These are phyloP conservation scores for Oryza glaberrima DNA, from an alignment of 176 grass and related monocot species.

Conservation along the genomic window DNA sequence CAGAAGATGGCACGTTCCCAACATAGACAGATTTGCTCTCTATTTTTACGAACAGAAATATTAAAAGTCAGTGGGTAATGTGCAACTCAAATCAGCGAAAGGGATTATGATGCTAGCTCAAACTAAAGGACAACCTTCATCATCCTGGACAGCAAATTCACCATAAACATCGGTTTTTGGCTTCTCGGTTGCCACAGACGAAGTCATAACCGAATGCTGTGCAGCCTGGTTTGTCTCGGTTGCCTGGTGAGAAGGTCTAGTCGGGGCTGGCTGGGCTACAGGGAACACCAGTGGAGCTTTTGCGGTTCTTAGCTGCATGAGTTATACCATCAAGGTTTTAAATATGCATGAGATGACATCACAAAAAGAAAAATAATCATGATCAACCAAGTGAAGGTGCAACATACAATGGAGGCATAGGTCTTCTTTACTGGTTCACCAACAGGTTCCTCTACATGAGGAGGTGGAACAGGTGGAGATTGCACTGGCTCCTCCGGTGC, in stretches of 20 bases:
- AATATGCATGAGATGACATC: too few relatives aligned
- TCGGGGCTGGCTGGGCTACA: constrained; percentile 43
- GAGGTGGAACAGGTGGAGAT: constrained; percentile 45
- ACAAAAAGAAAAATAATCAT: too few relatives aligned
- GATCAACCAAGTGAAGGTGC: neutral
- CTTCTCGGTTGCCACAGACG: constrained; percentile 54
- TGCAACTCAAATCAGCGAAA: constrained; percentile 32
- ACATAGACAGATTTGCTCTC: constrained; percentile 91
- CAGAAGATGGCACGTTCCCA: constrained; percentile 67
- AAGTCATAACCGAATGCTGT: constrained; percentile 44
- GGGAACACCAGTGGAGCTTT: constrained; percentile 50
- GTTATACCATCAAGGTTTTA: neutral
- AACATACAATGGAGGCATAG: constrained; percentile 93
- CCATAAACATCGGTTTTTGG: constrained; percentile 54
- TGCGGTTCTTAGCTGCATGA: constrained; percentile 65
- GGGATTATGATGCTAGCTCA: neutral
- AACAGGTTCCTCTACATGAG: constrained; percentile 61
- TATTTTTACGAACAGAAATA: constrained; percentile 39
- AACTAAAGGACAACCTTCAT: constrained; percentile 69
- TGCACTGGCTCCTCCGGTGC: constrained; percentile 54
- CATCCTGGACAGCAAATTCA: constrained; percentile 61
- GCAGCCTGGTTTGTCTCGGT: constrained; percentile 45
- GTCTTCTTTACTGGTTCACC: constrained; percentile 80
- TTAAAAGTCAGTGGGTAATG: constrained; percentile 16
- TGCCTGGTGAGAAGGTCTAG: constrained; percentile 45